Base-by-base conservation (phyloP, 371 early-diverging fungal species). In the Rhizopus delemar region DNA sequence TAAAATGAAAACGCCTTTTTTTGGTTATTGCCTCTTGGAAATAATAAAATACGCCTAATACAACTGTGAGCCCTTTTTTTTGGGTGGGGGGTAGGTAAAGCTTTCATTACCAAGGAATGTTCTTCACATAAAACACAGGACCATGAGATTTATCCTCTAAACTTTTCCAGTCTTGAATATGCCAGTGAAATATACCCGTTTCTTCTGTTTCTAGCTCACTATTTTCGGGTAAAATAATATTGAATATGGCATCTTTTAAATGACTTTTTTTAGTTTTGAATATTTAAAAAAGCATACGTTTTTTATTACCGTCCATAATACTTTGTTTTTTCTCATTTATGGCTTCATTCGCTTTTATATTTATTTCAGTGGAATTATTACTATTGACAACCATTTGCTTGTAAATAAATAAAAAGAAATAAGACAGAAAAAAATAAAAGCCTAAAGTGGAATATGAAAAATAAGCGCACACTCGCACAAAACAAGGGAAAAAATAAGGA, bases 11-110 rank as follows among this genome's bases (percentile, higher is more conserved):
- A 69, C 0, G 66, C 69, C 32, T 93, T 92, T 1, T 50, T 53
- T 36, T 77, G 81, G 45, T 86, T 82, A 77, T 98, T 98, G 31
- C 98, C 98, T 50, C 74, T 83, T 35, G 98, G 96, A 74, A 96
- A 98, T 22, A 96, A 73, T 5, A 97, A 76, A 31, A 96, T 81
- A 57, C 36, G 36, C 33, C 36, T 51, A 35, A 48, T 48, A 48
- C 9, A 29, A 22, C 8, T 48, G 22, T 28, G 5, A 4, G 9
- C 4, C 9, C 2, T 53, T 28, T 53, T 36, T 53, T 9, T 39
- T 0, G 4, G 7, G 5, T 8, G 5, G 5, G 1, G 39, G 39
- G 12, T 12, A 39, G 12, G 12, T 9, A 39, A 39, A 39, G 12
- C 22, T 22, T 22, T 22, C 22, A 22, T 50, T 69, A 69, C 69